Evolutionary conservation across 108 stramenopile species (phyloP).

Genomic region (Pseudonitzschia multistriata): DNA sequence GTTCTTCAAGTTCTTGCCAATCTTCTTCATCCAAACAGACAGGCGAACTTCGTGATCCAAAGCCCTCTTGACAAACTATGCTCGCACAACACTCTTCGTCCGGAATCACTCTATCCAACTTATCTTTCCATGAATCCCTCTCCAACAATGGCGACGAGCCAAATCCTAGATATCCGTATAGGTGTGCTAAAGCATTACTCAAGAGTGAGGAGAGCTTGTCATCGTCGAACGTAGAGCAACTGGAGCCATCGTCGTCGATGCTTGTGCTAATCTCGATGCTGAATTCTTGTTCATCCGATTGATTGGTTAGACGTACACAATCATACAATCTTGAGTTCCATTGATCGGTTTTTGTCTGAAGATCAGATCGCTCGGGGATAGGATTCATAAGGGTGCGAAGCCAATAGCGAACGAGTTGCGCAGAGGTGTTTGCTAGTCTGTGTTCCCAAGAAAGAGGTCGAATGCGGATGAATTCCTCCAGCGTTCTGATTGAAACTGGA

Average conservation of each 20-base stretch:
- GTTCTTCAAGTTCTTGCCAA: conserved; percentile 22
- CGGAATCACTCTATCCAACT: background rate
- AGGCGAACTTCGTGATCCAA: conserved; percentile 8
- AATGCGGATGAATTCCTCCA: background rate
- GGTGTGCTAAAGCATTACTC: conserved; percentile 25
- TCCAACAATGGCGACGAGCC: background rate
- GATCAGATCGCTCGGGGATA: conserved; percentile 23
- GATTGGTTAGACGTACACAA: conserved; percentile 14
- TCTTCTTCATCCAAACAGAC: conserved; percentile 12
- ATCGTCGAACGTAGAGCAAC: conserved; percentile 18
- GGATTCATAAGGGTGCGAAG: conserved; percentile 34
- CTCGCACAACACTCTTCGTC: background rate
- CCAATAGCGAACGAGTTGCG: conserved; percentile 35
- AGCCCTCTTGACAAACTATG: background rate
- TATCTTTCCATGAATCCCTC: background rate
- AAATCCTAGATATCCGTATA: conserved; percentile 15
- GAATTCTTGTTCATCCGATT: background rate
- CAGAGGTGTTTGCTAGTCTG: conserved; percentile 24
- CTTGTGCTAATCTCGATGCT: background rate
- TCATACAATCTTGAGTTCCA: conserved; percentile 29
- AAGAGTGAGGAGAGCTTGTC: conserved; percentile 21
- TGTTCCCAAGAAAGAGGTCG: conserved; percentile 22
- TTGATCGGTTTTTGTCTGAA: conserved; percentile 3
- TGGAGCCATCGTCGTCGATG: background rate
- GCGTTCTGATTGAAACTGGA: background rate